A percentile compares a stretch with the other conserved stretches of the same genome.
phyloP scores from a whole-genome alignment of 345 rosid genomes.

The Arabis hirsuta region DNA sequence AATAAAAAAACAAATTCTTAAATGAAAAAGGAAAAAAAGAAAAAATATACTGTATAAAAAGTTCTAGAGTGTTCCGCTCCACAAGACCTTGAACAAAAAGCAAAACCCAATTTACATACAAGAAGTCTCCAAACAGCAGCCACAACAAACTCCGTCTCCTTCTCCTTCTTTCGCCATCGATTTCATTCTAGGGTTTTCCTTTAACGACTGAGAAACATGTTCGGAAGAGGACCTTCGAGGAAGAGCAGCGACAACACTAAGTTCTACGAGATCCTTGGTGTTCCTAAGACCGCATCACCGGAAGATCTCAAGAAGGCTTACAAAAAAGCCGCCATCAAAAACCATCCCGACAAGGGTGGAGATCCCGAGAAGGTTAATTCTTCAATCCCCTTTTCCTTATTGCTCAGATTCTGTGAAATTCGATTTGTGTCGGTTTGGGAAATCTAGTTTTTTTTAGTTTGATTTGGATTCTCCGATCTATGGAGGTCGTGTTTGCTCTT shows the following conservation, averaged over 20 bases:
- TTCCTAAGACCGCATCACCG: constrained; percentile 68
- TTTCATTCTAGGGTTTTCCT: constrained; percentile 33
- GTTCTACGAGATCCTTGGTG: constrained; percentile 88
- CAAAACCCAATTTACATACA: constrained; percentile 21
- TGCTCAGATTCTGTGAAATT: constrained; percentile 13
- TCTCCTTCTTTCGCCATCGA: background rate
- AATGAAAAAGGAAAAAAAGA: background rate
- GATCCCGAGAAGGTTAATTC: constrained; percentile 84
- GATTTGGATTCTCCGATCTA: constrained; percentile 20
- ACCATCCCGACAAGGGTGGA: constrained; percentile 99
- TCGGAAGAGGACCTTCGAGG: constrained; percentile 71
- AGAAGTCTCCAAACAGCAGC: constrained; percentile 29
- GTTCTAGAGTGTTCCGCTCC: constrained; percentile 40
- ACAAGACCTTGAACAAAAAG: constrained; percentile 41
- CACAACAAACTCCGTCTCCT: constrained; percentile 37
- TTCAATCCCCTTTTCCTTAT: background rate
- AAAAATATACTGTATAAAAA: constrained; percentile 25
- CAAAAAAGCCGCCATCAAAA: constrained; percentile 87
- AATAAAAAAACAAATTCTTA: constrained; percentile 18
- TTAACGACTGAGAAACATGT: constrained; percentile 53
- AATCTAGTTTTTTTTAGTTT: background rate
- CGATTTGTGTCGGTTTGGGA: background rate
- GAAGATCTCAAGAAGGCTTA: constrained; percentile 95
- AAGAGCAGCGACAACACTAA: constrained; percentile 80
- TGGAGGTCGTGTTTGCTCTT: background rate